Evolutionary conservation across 352 stramenopile species (phyloP).

Genomic region (Globisporangium uncinulatum): DNA sequence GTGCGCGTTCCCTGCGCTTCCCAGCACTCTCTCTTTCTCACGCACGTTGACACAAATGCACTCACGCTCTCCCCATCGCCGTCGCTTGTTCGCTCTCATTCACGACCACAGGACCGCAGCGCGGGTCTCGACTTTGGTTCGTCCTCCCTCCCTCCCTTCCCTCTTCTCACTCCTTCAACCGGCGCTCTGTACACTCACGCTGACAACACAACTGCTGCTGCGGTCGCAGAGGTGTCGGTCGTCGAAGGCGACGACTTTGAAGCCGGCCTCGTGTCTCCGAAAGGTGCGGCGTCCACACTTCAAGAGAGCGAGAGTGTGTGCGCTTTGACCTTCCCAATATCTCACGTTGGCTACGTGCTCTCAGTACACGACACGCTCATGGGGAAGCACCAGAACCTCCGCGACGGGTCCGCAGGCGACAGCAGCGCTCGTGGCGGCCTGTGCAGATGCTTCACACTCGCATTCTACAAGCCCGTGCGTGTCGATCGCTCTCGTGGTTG

Average conservation of each 20-base stretch:
- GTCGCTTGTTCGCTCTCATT: neutral
- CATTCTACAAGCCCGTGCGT: slow-evolving; percentile 77
- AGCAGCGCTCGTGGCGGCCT: slow-evolving; percentile 34
- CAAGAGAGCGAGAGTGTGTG: too few species aligned
- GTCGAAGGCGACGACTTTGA: slow-evolving; percentile 67
- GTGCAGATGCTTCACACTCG: slow-evolving; percentile 77
- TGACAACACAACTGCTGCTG: neutral
- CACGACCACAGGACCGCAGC: slow-evolving; percentile 42
- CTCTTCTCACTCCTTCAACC: neutral
- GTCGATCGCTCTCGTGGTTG: neutral
- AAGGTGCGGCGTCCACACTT: slow-evolving; percentile 24
- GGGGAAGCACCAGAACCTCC: slow-evolving; percentile 36
- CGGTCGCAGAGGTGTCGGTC: slow-evolving; percentile 62
- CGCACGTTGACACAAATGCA: neutral
- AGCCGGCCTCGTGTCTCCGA: slow-evolving; percentile 68
- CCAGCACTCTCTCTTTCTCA: neutral
- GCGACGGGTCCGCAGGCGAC: slow-evolving; percentile 24
- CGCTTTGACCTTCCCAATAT: too few species aligned
- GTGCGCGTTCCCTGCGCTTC: slow-evolving; percentile 12
- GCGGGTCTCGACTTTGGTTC: slow-evolving; percentile 70
- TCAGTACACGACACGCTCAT: slow-evolving; percentile 55
- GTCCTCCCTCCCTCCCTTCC: neutral
- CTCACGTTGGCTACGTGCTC: too few species aligned
- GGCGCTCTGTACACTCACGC: too few species aligned
- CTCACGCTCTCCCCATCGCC: neutral